Evolutionary conservation across 1,284 basidiomycete species (phyloP).

Genomic region (Neonothopanus nambi): DNA sequence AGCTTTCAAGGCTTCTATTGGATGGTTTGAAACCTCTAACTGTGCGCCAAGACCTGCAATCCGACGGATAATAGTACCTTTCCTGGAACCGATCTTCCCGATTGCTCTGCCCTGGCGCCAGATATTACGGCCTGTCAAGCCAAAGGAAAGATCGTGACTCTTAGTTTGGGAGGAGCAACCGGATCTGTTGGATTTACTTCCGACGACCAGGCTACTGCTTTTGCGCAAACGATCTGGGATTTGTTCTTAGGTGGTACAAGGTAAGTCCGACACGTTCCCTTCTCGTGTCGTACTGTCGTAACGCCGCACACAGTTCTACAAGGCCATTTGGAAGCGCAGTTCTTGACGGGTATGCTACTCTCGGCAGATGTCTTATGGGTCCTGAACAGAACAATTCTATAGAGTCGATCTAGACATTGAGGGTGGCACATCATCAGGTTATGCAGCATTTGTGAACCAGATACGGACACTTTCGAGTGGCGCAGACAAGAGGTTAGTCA

Average conservation of each 20-base stretch:
- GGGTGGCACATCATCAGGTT: constrained; percentile 53
- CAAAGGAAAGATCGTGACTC: constrained; percentile 61
- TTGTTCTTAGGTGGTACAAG: constrained; percentile 51
- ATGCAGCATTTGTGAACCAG: constrained; percentile 58
- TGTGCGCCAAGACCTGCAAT: constrained; percentile 50
- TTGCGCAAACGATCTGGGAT: constrained; percentile 65
- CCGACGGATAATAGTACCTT: constrained; percentile 54
- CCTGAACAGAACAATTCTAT: constrained; percentile 1
- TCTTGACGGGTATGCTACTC: constrained; percentile 54
- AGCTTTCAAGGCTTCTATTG: constrained; percentile 12
- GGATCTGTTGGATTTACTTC: constrained; percentile 56
- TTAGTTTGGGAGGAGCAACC: constrained; percentile 38
- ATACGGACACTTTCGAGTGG: constrained; percentile 52
- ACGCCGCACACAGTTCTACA: constrained; percentile 51
- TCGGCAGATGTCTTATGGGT: not conserved
- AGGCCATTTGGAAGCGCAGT: constrained; percentile 64
- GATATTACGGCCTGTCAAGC: constrained; percentile 62
- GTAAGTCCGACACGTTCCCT: constrained; percentile 34
- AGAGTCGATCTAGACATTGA: constrained; percentile 72
- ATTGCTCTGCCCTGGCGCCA: constrained; percentile 52
- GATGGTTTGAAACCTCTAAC: not conserved
- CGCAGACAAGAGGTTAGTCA: constrained; percentile 51
- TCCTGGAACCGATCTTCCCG: constrained; percentile 54
- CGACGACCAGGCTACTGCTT: constrained; percentile 50
- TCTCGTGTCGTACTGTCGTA: constrained; percentile 34